phyloP scores from a whole-genome alignment of 805 yeast genomes.

The Kazachstania taianensis region DNA sequence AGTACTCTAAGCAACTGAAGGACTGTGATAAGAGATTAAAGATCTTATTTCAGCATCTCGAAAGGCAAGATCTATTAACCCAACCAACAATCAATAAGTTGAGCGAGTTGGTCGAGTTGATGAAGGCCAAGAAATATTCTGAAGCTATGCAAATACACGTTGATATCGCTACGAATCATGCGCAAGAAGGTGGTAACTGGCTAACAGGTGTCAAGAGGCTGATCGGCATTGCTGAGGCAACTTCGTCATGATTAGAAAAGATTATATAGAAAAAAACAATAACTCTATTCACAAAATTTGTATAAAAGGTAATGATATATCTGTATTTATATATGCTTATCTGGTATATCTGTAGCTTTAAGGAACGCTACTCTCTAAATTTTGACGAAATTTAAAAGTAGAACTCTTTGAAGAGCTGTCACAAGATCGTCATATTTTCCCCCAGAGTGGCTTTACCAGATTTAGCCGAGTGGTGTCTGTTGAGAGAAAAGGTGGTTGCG shows the following conservation, averaged over 20 bases:
- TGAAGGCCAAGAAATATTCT: constrained; percentile 45
- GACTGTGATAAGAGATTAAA: constrained; percentile 80
- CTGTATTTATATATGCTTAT: no score
- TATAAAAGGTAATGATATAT: no score
- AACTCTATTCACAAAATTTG: no score
- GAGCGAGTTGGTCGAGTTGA: constrained; percentile 37
- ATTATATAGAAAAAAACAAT: no score
- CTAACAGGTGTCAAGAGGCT: constrained; percentile 83
- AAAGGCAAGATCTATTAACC: constrained; percentile 57
- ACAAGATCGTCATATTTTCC: no score
- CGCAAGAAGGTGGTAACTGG: constrained; percentile 84
- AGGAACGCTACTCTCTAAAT: no score
- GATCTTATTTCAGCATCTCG: constrained; percentile 67
- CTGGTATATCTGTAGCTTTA: no score
- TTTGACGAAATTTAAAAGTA: no score
- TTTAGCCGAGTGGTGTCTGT: no score
- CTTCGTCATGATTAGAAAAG: constrained; percentile 9
- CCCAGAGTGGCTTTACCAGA: no score
- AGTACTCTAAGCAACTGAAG: constrained; percentile 56
- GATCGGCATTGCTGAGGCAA: constrained; percentile 59
- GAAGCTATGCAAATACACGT: constrained; percentile 48
- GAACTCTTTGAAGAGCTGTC: no score
- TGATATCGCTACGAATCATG: constrained; percentile 52
- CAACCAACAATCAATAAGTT: constrained; percentile 46
- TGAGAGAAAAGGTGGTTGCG: no score